Percentiles rank a stretch among this genome's conserved stretches.
Evolutionary conservation across 179 eudicot species (phyloP).

Genomic region (Amaranthus tricolor): DNA sequence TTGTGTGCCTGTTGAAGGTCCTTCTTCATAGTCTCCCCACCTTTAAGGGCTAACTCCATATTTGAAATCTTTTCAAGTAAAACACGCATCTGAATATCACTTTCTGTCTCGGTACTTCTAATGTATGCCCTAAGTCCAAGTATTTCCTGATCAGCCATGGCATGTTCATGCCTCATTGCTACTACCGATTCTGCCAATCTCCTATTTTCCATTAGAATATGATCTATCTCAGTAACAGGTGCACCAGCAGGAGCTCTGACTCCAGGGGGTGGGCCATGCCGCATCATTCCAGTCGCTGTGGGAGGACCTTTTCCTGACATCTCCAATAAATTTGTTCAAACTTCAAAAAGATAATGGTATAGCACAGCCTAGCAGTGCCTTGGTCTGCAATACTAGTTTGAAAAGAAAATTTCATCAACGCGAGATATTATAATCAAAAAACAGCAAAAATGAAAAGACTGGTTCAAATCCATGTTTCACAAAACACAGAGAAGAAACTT

Average conservation of each 20-base stretch:
- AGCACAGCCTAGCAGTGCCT: constrained; percentile 10
- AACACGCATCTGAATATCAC: constrained; percentile 66
- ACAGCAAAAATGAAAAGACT: neutral
- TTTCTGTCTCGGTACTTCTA: constrained; percentile 64
- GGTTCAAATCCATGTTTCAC: neutral
- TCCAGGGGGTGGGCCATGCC: constrained; percentile 56
- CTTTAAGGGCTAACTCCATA: constrained; percentile 56
- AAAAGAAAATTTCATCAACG: neutral
- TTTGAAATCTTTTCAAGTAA: constrained; percentile 71
- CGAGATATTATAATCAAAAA: neutral
- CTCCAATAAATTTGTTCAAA: constrained; percentile 7
- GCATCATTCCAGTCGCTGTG: constrained; percentile 53
- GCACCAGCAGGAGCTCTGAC: constrained; percentile 33
- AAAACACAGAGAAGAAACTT: neutral
- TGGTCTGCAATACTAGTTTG: neutral
- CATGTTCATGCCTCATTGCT: constrained; percentile 63
- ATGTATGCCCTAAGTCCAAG: constrained; percentile 57
- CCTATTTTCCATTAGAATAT: constrained; percentile 56
- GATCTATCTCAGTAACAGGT: constrained; percentile 55
- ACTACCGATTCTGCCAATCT: constrained; percentile 55
- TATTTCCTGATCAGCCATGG: constrained; percentile 51
- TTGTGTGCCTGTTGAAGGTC: constrained; percentile 56
- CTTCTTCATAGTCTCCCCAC: constrained; percentile 53
- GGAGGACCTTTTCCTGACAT: constrained; percentile 47
- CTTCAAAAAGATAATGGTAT: neutral